Evolutionary conservation across 2,329 filamentous ascomycete species (phyloP).

Genomic region (Xylaria sp.): DNA sequence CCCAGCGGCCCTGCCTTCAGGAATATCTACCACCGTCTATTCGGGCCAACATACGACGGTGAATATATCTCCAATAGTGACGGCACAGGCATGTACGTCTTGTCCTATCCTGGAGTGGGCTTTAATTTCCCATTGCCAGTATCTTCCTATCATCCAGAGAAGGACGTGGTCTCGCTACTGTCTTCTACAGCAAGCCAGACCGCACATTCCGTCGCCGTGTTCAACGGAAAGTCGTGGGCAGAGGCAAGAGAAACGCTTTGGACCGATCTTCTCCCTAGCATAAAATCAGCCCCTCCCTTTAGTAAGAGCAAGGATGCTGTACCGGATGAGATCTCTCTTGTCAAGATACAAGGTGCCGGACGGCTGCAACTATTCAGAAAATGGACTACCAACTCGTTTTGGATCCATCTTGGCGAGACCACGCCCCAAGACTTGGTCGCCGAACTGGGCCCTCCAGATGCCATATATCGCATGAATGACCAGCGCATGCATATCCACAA

Average conservation of each 20-base stretch:
- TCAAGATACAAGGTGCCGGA: constrained; percentile 79
- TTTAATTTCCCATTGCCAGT: constrained; percentile 85
- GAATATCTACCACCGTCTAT: constrained; percentile 90
- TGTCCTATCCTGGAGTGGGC: constrained; percentile 93
- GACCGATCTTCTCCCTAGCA: constrained; percentile 73
- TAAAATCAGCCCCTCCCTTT: constrained; percentile 72
- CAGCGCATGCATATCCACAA: constrained; percentile 87
- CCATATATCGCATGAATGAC: constrained; percentile 91
- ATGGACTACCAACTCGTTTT: constrained; percentile 68
- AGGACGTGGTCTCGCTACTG: constrained; percentile 85
- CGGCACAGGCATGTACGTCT: constrained; percentile 76
- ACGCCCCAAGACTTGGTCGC: constrained; percentile 90
- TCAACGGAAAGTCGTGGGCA: constrained; percentile 88
- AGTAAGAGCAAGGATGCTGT: constrained; percentile 76
- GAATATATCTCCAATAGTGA: constrained; percentile 77
- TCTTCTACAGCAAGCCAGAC: constrained; percentile 77
- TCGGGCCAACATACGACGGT: constrained; percentile 91
- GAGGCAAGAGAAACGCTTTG: constrained; percentile 80
- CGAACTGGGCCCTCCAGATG: constrained; percentile 90
- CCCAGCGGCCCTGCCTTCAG: constrained; percentile 75
- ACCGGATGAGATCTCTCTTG: constrained; percentile 86
- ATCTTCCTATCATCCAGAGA: constrained; percentile 74
- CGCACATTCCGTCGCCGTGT: constrained; percentile 88
- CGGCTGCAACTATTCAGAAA: constrained; percentile 78
- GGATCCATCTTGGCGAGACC: constrained; percentile 81